Evolutionary conservation across 352 stramenopile species (phyloP).

Genomic region (Chrysophaeum taylorii): DNA sequence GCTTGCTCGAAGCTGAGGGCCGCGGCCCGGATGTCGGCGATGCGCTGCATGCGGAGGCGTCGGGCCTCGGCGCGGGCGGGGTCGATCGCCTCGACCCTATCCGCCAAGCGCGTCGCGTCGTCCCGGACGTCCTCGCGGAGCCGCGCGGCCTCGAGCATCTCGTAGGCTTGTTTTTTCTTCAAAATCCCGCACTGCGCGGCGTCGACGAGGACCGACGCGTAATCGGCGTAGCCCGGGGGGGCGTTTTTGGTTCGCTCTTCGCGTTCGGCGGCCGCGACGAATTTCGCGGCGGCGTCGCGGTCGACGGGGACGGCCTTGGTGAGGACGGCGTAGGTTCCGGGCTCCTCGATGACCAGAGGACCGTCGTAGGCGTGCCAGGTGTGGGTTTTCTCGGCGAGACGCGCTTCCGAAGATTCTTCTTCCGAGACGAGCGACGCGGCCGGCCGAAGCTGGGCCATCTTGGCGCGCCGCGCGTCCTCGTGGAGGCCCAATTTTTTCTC

Average conservation of each 20-base stretch:
- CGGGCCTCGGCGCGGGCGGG: too few relatives aligned
- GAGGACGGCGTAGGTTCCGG: neutral
- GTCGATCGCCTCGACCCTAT: neutral
- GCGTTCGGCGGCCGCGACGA: neutral
- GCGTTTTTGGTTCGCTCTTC: neutral
- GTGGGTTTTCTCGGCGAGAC: neutral
- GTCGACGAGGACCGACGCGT: neutral
- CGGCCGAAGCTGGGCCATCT: neutral
- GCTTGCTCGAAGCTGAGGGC: too few relatives aligned
- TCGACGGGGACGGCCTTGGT: neutral
- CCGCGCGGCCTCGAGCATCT: neutral
- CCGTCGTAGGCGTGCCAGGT: neutral
- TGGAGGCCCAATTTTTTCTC: too few relatives aligned
- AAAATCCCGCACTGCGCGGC: neutral
- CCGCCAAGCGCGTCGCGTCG: neutral
- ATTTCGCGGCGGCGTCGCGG: neutral
- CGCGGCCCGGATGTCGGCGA: too few relatives aligned
- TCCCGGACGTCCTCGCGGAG: neutral
- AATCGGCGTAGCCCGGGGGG: neutral
- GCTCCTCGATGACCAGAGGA: neutral
- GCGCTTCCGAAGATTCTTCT: neutral
- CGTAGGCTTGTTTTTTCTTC: neutral
- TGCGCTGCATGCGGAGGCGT: too few relatives aligned
- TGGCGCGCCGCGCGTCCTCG: too few relatives aligned
- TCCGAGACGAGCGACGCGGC: neutral